phyloP scores from a whole-genome alignment of 225 moss, liverwort and hornwort genomes.

The Lunularia cruciata region DNA sequence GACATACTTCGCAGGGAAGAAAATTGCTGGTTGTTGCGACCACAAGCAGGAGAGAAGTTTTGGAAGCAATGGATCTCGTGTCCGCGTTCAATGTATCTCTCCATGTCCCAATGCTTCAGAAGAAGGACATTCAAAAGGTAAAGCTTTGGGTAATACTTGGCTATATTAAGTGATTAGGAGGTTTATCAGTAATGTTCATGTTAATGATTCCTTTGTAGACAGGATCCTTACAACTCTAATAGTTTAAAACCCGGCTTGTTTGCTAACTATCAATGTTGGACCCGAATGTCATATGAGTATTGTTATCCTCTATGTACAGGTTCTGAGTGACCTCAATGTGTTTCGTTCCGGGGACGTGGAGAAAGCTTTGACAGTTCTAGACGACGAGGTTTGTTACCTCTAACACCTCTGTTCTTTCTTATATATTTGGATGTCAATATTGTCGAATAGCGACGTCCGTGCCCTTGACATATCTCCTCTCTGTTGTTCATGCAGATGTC shows the following conservation, averaged over 20 bases:
- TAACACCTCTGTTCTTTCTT: background rate
- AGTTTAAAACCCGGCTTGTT: too few species aligned
- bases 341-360: slow-evolving; percentile 55
- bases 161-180: too few species aligned
- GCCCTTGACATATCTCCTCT: too few species aligned
- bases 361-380: slow-evolving; percentile 57
- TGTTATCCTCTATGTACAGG: slow-evolving; percentile 42
- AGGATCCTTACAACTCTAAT: too few species aligned
- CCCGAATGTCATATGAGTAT: too few species aligned
- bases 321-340: slow-evolving; percentile 49
- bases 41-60: slow-evolving; percentile 59
- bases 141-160: background rate
- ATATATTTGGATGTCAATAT: too few species aligned
- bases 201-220: too few species aligned
- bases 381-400: slow-evolving; percentile 47
- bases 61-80: slow-evolving; percentile 65
- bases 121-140: slow-evolving; percentile 61
- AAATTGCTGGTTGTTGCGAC: slow-evolving; percentile 85
- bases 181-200: too few species aligned
- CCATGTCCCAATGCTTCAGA: slow-evolving; percentile 59
- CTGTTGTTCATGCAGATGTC: slow-evolving; percentile 48
- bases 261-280: too few species aligned
- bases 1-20: slow-evolving; percentile 54
- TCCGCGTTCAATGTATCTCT: slow-evolving; percentile 71
- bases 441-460: too few species aligned